A percentile compares a stretch with the other conserved stretches of the same genome.
These are phyloP conservation scores for Cucurbita pepo DNA, from an alignment of 306 rosid species.

Conservation along the genomic window DNA sequence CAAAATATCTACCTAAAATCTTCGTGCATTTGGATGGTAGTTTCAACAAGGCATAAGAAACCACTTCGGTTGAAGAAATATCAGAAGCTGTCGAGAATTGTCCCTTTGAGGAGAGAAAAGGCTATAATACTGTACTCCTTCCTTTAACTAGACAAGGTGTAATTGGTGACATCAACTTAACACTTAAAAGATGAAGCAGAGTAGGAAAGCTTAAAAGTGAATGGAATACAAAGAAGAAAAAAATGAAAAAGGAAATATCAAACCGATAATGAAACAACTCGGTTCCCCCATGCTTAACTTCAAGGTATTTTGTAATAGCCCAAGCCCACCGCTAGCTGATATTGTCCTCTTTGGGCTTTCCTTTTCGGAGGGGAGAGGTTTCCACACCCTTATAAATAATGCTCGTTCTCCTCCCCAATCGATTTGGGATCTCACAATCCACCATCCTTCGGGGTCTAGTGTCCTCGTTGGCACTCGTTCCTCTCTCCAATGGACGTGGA, in stretches of 20 bases:
- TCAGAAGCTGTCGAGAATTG: slow-evolving; percentile 1
- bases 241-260: background rate
- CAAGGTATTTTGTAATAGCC: background rate
- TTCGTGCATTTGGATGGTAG: background rate
- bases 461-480: too few species aligned
- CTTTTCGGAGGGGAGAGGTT: too few species aligned
- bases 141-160: background rate
- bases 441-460: too few species aligned
- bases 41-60: slow-evolving; percentile 82
- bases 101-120: background rate
- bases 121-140: background rate
- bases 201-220: background rate
- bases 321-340: too few species aligned
- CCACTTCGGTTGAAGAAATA: slow-evolving; percentile 51
- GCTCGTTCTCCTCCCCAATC: too few species aligned
- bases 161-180: background rate
- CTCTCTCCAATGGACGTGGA: too few species aligned
- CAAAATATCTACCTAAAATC: background rate
- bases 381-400: too few species aligned
- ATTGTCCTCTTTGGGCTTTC: too few species aligned
- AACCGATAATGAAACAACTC: slow-evolving; percentile 57
- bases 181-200: background rate
- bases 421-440: too few species aligned
- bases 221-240: background rate
- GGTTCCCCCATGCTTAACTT: slow-evolving; percentile 48